Conservation (phyloP, 2,329 filamentous ascomycete genomes). For the Aspergillus glaucus region DNA sequence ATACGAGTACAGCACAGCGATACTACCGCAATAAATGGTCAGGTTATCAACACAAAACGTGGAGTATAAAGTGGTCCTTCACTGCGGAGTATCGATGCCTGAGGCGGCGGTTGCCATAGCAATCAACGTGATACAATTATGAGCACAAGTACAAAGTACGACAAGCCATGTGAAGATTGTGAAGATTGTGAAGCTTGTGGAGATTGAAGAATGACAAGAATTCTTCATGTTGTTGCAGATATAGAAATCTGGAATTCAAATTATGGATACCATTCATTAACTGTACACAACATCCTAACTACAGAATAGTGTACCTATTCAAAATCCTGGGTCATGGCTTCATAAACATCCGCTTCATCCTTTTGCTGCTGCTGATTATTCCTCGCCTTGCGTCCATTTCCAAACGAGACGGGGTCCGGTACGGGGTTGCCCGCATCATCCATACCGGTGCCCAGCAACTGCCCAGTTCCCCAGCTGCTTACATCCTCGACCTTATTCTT, state of each 20-base stretch:
- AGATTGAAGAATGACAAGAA: no score
- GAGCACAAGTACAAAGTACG: no score
- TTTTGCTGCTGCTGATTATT: constrained; percentile 5
- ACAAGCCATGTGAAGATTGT: no score
- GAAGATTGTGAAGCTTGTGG: no score
- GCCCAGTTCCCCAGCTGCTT: constrained; percentile 20
- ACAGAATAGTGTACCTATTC: constrained; percentile 12
- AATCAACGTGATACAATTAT: constrained; percentile 8
- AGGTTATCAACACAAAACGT: not conserved
- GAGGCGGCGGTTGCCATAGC: constrained; percentile 25
- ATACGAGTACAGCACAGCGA: not conserved
- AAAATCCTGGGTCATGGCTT: constrained; percentile 26
- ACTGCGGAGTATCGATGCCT: constrained; percentile 6
- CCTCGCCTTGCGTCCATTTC: constrained; percentile 16
- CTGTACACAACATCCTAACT: not conserved
- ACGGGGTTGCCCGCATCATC: constrained; percentile 27
- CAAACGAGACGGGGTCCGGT: constrained; percentile 20
- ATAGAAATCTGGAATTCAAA: no score
- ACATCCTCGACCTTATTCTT: constrained; percentile 6
- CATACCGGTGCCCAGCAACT: constrained; percentile 25
- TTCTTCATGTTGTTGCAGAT: not conserved
- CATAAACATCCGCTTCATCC: constrained; percentile 24
- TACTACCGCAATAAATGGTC: no score
- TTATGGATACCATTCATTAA: not conserved
- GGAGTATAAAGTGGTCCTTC: no score